phyloP scores from a whole-genome alignment of 2,329 filamentous ascomycete species.

The Didymosphaeria variabile region DNA sequence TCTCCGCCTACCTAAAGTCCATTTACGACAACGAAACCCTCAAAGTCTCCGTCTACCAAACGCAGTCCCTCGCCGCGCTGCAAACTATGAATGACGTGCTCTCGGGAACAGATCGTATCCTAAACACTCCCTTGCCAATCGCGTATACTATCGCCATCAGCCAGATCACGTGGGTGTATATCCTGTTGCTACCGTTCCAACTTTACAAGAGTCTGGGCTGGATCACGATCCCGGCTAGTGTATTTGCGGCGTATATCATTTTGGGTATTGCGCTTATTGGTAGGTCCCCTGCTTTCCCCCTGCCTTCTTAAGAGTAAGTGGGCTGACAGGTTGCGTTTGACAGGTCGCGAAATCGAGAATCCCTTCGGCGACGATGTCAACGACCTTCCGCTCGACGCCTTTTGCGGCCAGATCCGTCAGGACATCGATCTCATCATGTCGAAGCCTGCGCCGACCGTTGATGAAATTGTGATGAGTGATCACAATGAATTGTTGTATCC shows the following conservation, averaged over 20 bases:
- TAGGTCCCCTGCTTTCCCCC: neutral
- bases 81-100: constrained; percentile 74
- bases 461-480: constrained; percentile 59
- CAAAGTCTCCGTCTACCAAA: constrained; percentile 66
- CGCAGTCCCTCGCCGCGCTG: constrained; percentile 67
- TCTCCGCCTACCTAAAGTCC: constrained; percentile 72
- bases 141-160: constrained; percentile 87
- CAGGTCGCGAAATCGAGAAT: constrained; percentile 81
- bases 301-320: neutral
- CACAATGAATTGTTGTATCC: constrained; percentile 66
- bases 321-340: neutral
- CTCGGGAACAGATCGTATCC: constrained; percentile 76
- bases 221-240: constrained; percentile 79
- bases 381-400: constrained; percentile 71
- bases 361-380: constrained; percentile 87
- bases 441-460: constrained; percentile 58
- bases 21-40: constrained; percentile 66
- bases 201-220: constrained; percentile 69
- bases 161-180: constrained; percentile 86
- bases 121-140: constrained; percentile 81
- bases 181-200: constrained; percentile 82
- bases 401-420: constrained; percentile 75
- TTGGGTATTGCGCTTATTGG: constrained; percentile 68
- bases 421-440: constrained; percentile 79
- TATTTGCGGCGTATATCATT: constrained; percentile 80